Base-by-base conservation (phyloP, 805 yeast species). In the Maudiozyma pseudohumilis region DNA sequence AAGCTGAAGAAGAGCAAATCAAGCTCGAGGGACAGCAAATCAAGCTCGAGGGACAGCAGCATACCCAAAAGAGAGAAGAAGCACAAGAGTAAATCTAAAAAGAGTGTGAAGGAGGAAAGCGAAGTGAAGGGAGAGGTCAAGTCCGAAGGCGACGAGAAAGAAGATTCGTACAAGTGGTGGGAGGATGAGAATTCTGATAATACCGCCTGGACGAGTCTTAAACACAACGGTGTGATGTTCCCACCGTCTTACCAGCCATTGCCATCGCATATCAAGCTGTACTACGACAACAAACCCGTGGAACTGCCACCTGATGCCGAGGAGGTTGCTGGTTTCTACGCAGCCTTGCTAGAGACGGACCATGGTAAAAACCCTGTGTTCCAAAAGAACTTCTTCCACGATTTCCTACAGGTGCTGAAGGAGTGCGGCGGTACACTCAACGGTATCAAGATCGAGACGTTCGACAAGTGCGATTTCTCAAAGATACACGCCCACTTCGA, bases 301-400 rank as follows among this genome's bases (percentile, higher is more conserved):
- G 66, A 65, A 21, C 66, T 89, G 40, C 89, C 95, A 1, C 62
- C 65, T 1, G 82, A 69, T 39, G 96, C 96, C 2, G 98, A 89
- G 61, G 97, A 89, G 59, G 96, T 89, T 25, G 97, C 96, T 0
- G 96, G 96, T 0, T 89, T 87, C 53, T 89, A 71, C 59, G 97
- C 81, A 8, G 95, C 95, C 5, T 70, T 89, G 75, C 45, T 88
- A 31, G 87, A 84, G 46, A 72, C 87, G 1, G 96, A 89, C 46
- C 96, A 89, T 60, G 92, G 87, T 10, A 72, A 77, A 44, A 89
- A 87, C 53, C 87, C 94, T 0, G 77, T 75, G 0, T 89, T 89
- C 59, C 94, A 80, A 46, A 74, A 77, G 53, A 89, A 89, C 59
- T 89, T 89, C 64, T 89, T 89, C 50, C 55, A 67, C 9, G 97